phyloP scores from a whole-genome alignment of 257 asterid genomes.

The Primulina tabacum region DNA sequence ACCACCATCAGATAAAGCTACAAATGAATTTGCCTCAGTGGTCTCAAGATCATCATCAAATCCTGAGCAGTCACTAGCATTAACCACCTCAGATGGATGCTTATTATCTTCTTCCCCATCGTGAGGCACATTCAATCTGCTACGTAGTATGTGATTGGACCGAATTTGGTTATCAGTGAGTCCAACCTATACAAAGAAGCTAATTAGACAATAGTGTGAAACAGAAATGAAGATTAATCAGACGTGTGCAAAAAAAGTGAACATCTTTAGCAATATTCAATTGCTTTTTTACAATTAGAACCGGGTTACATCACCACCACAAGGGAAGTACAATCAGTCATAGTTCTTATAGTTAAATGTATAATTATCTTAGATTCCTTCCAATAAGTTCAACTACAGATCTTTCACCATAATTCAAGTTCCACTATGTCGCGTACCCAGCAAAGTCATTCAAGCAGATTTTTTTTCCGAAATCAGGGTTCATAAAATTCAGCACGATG shows the following conservation, averaged over 20 bases:
- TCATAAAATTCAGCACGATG: too few relatives aligned
- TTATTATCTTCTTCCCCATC: conserved; percentile 41
- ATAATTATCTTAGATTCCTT: not conserved
- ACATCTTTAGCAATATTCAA: too few relatives aligned
- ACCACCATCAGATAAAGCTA: conserved; percentile 35
- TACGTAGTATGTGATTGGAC: conserved; percentile 38
- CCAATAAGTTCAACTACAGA: not conserved
- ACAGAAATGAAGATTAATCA: not conserved
- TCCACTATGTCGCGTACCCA: not conserved
- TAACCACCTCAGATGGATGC: conserved; percentile 60
- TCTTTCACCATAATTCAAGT: not conserved
- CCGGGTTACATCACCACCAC: too few relatives aligned
- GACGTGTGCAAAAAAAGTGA: too few relatives aligned
- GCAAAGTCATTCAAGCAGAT: too few relatives aligned
- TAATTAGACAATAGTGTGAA: conserved; percentile 14
- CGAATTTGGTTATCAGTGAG: conserved; percentile 29
- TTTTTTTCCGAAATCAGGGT: too few relatives aligned
- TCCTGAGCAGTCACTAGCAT: conserved; percentile 39
- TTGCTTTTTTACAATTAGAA: too few relatives aligned
- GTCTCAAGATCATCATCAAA: conserved; percentile 47
- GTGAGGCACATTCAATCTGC: conserved; percentile 36
- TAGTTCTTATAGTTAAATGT: not conserved
- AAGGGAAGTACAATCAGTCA: too few relatives aligned
- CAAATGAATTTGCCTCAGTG: conserved; percentile 45
- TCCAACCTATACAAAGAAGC: conserved; percentile 39